These are phyloP conservation scores for Aspergillus ustus DNA, from an alignment of 2,329 filamentous ascomycete genomes.

Conservation along the genomic window DNA sequence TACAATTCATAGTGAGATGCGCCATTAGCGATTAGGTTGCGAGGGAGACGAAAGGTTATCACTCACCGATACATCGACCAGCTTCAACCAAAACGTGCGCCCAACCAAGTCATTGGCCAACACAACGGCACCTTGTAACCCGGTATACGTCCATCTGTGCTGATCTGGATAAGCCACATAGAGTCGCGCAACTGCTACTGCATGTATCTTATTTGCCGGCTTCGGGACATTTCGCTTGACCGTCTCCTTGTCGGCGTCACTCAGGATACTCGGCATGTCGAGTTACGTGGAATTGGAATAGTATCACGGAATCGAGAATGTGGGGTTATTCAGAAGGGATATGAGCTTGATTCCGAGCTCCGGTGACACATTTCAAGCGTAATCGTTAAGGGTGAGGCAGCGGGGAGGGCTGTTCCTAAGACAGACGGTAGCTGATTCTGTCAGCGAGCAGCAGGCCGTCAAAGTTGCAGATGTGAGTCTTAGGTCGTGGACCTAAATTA, in stretches of 20 bases:
- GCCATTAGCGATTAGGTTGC: constrained; percentile 19
- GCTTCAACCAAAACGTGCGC: constrained; percentile 95
- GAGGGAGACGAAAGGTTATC: background rate
- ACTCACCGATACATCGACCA: constrained; percentile 93
- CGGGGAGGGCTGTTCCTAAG: constrained; percentile 19
- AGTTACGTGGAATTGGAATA: constrained; percentile 18
- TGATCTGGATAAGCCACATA: constrained; percentile 90
- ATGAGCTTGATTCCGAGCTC: constrained; percentile 13
- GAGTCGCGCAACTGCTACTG: constrained; percentile 88
- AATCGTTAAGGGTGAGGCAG: background rate
- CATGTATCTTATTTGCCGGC: constrained; percentile 94
- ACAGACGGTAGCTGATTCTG: constrained; percentile 21
- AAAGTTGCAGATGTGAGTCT: background rate
- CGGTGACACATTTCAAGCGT: constrained; percentile 26
- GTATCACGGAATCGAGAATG: constrained; percentile 10
- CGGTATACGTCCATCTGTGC: constrained; percentile 90
- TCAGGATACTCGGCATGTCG: constrained; percentile 69
- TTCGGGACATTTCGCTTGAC: constrained; percentile 95
- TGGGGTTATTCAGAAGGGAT: constrained; percentile 1
- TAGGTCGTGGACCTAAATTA: background rate
- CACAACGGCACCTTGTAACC: constrained; percentile 87
- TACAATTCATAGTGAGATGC: constrained; percentile 41
- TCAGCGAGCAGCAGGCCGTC: constrained; percentile 16
- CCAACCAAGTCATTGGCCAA: constrained; percentile 93
- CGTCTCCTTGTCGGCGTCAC: constrained; percentile 92